These are phyloP conservation scores for Sugiyamaella valdiviana DNA, from an alignment of 805 yeast genomes.

Conservation along the genomic window DNA sequence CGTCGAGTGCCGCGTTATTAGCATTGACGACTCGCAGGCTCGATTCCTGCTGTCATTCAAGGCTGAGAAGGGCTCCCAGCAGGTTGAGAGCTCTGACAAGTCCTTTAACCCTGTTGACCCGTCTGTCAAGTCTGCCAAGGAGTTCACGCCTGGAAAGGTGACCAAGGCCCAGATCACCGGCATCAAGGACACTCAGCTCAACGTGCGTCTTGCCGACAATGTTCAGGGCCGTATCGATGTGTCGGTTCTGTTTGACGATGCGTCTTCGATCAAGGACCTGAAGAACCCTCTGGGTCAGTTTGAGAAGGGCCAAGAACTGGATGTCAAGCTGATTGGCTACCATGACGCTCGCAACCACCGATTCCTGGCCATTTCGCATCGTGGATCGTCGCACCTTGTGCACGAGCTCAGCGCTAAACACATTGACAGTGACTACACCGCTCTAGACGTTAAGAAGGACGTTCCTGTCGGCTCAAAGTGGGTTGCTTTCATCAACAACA, in stretches of 20 bases:
- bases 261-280: constrained; percentile 49
- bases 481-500: constrained; percentile 60
- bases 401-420: constrained; percentile 57
- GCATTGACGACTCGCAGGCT: constrained; percentile 60
- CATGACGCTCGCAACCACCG: constrained; percentile 65
- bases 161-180: constrained; percentile 57
- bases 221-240: constrained; percentile 74
- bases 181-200: constrained; percentile 66
- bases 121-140: constrained; percentile 57
- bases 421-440: constrained; percentile 29
- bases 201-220: constrained; percentile 69
- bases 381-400: constrained; percentile 47
- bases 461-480: constrained; percentile 46
- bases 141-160: constrained; percentile 48
- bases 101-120: constrained; percentile 47
- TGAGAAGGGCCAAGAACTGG: constrained; percentile 50
- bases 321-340: constrained; percentile 67
- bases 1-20: constrained; percentile 57
- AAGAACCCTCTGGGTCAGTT: constrained; percentile 53
- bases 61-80: constrained; percentile 11
- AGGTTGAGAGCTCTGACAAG: constrained; percentile 25
- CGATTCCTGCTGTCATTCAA: constrained; percentile 65
- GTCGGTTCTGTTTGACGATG: constrained; percentile 55
- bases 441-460: constrained; percentile 36
- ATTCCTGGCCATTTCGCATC: constrained; percentile 60